Conservation (phyloP, 129 eudicot genomes). For the Logfia minima region DNA sequence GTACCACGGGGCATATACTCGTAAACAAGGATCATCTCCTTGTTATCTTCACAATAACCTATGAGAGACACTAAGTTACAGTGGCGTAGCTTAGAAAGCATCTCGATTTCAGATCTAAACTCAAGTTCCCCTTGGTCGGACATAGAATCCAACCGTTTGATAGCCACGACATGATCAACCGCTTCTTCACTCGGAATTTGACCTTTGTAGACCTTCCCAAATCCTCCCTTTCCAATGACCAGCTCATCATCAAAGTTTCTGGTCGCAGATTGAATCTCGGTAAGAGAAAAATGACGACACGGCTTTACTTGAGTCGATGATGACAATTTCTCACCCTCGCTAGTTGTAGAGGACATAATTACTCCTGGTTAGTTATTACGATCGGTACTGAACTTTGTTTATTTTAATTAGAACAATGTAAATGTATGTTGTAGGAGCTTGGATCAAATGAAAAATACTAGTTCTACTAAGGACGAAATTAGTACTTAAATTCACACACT, state of each 20-base stretch:
- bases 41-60: conserved; percentile 26
- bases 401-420: too few species aligned
- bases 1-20: conserved; percentile 27
- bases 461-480: too few species aligned
- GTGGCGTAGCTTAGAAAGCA: conserved; percentile 20
- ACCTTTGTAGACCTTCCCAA: conserved; percentile 28
- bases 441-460: not conserved
- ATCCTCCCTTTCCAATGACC: conserved; percentile 25
- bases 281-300: conserved; percentile 14
- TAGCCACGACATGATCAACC: conserved; percentile 1
- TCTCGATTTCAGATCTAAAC: conserved; percentile 20
- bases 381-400: not conserved
- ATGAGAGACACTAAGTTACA: conserved; percentile 24
- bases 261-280: conserved; percentile 22
- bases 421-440: not conserved
- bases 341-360: not conserved
- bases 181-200: not conserved
- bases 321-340: conserved; percentile 5
- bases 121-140: conserved; percentile 20
- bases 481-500: too few species aligned
- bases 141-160: conserved; percentile 20
- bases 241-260: conserved; percentile 7
- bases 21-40: conserved; percentile 20
- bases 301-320: not conserved
- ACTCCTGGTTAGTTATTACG: not conserved